Base-by-base conservation (phyloP, 768 basidiomycete species). In the Postia placenta region DNA sequence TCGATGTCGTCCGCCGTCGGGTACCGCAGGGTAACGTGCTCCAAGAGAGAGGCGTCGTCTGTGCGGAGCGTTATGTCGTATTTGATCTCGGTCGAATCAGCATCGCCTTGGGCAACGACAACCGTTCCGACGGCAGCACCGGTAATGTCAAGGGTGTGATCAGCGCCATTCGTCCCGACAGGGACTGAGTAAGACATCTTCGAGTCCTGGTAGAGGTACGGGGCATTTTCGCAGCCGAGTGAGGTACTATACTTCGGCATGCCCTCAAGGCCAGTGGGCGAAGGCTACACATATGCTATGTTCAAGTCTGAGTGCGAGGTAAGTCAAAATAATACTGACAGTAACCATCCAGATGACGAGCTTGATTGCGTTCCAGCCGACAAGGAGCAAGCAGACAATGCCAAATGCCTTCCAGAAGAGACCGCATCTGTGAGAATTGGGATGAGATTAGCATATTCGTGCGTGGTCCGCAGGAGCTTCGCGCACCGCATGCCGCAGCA, bases 361-460 rank as follows among this genome's bases (percentile, higher is more conserved):
- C 52, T 69, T 74, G 56, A 74, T 64, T 1, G 64, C 65, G 50
- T 71, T 67, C 66, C 72, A 78, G 3, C 72, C 49, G 3, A 69
- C 48, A 39, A 73, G 67, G 14, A 74, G 53, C 17, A 63, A 60
- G 3, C 69, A 49, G n/a, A 79, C 74, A 40, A 81, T 72, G 19
- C 71, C 78, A 45, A 79, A 65, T 1, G 74, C 75, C 56, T 78
- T 81, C 70, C 73, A 80, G 59, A 80, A 73, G 11, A 79, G 61
- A 26, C 65, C 65, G 54, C 76, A 79, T 52, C 79, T 80, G 47
- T 17, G 20, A 39, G 19, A 39, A 17, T n/a, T 39, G 45, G 26
- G 14, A 39, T 14, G 27, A 38, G 23, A 38, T 35, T 59, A 46
- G 25, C 42, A 23, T 25, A 22, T n/a, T n/a, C n/a, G n/a, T n/a